Evolutionary conservation across 2,329 filamentous ascomycete species (phyloP), one percentile per base, ranked within the genome.

Genomic region (Didymella keratinophila): DNA sequence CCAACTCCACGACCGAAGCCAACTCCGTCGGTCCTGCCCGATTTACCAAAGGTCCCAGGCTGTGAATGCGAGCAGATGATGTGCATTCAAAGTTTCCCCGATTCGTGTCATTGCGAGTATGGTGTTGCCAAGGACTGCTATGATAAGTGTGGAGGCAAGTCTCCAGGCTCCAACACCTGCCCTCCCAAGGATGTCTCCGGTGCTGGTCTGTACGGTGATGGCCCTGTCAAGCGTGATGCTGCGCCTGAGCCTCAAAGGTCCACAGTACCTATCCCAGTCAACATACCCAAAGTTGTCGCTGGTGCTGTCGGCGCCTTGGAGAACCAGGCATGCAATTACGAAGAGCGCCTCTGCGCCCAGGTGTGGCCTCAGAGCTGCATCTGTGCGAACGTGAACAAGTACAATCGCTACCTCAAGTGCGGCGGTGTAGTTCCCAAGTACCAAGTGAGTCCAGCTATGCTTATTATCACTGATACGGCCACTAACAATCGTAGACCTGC

Each of bases 81-180:
- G 12, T 75, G 72, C 51, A 36, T 51, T 5, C 64, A 68, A 47
- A 41, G 62, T 4, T 75, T 63, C 61, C 73, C 73, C 0, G 52
- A 66, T 1, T 71, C 67, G 8, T 76, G 74, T 49, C 57, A 70
- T 52, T 76, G 74, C 52, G 50, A 51, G n/a, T 71, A 71, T 45
- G 56, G 45, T 14, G 62, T 54, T 21, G 65, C 65, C 27, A 53
- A 65, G 32, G 48, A 18, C 2, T 76, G 73, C 52, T 71, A 61
- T 32, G 51, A 70, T 2, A 68, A 66, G 32, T 76, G 73, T 55
- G 73, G 73, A 4, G 72, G 71, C 14, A 36, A 47, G 11, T 41
- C 48, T 36, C 69, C 71, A 9, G 54, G 49, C 1, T 37, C 55
- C 9, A 55, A 69, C 37, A 32, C 30, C 1, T 72, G 68, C 42